A percentile compares a stretch with the other conserved stretches of the same genome.
Conservation (phyloP, 1,139 yeast species). For the Scheffersomyces quercinus region DNA sequence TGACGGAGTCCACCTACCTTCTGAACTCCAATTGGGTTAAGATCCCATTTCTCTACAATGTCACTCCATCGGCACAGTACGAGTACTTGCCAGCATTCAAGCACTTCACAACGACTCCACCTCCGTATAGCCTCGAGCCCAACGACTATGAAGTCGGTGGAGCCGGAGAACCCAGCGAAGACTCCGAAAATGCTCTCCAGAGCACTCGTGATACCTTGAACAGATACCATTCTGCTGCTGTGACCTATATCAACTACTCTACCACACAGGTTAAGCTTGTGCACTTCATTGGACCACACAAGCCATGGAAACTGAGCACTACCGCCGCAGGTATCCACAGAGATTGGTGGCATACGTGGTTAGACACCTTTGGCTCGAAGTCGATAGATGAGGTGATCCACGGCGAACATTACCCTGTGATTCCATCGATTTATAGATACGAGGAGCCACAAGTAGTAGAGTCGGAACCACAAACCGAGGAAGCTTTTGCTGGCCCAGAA, state of each 20-base stretch:
- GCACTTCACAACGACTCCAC: conserved; percentile 43
- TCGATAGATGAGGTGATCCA: conserved; percentile 12
- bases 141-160: conserved; percentile 1
- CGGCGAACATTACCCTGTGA: conserved; percentile 3
- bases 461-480: not conserved
- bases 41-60: conserved; percentile 81
- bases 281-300: conserved; percentile 79
- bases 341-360: conserved; percentile 51
- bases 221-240: conserved; percentile 28
- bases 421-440: not conserved
- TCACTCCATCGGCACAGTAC: conserved; percentile 80
- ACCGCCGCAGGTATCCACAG: conserved; percentile 22
- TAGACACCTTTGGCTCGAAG: conserved; percentile 27
- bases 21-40: conserved; percentile 54
- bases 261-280: conserved; percentile 52
- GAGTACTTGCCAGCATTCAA: conserved; percentile 80
- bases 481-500: not conserved
- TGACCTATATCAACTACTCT: conserved; percentile 19
- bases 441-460: conserved; percentile 14
- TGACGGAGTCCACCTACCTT: not conserved
- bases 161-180: conserved; percentile 4
- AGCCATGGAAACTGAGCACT: conserved; percentile 67
- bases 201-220: conserved; percentile 18
- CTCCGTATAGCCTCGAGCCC: conserved; percentile 1
- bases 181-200: conserved; percentile 2